phyloP scores from a whole-genome alignment of 768 basidiomycete species.

The Kwoniella botswanensis region DNA sequence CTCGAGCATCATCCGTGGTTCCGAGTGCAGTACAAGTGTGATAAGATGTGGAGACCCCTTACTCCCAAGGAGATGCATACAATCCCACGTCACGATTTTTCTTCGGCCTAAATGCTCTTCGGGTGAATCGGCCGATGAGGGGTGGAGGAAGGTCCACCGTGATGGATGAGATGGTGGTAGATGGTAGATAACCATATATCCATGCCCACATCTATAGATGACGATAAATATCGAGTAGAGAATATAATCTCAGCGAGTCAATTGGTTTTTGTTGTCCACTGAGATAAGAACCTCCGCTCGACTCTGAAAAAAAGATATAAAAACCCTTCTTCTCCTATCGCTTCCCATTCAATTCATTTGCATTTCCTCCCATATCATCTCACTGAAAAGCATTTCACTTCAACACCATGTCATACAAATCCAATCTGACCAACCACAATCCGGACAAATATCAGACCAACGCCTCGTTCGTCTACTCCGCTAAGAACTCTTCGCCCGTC shows the following conservation, averaged over 20 bases:
- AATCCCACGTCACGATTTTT: not conserved
- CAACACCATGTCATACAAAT: conserved; percentile 17
- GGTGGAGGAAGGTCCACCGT: conserved; percentile 5
- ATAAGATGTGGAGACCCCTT: conserved; percentile 10
- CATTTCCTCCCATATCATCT: no score
- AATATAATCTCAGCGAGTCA: not conserved
- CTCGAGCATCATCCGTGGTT: conserved; percentile 9
- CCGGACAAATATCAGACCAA: conserved; percentile 68
- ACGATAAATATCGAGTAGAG: no score
- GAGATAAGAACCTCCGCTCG: not conserved
- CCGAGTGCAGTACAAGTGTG: not conserved
- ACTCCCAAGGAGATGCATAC: no score
- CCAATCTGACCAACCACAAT: conserved; percentile 46
- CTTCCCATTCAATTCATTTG: not conserved
- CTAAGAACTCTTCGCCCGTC: conserved; percentile 62
- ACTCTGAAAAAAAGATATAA: not conserved
- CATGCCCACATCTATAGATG: not conserved
- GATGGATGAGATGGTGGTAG: not conserved
- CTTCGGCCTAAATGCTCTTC: not conserved
- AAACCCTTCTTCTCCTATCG: not conserved
- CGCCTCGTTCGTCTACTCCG: conserved; percentile 73
- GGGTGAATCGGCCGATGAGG: conserved; percentile 2
- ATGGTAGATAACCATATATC: conserved; percentile 10
- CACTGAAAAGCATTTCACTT: no score
- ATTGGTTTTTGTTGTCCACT: not conserved